phyloP scores from a whole-genome alignment of 495 filamentous ascomycete genomes.

The Glonium stellatum region DNA sequence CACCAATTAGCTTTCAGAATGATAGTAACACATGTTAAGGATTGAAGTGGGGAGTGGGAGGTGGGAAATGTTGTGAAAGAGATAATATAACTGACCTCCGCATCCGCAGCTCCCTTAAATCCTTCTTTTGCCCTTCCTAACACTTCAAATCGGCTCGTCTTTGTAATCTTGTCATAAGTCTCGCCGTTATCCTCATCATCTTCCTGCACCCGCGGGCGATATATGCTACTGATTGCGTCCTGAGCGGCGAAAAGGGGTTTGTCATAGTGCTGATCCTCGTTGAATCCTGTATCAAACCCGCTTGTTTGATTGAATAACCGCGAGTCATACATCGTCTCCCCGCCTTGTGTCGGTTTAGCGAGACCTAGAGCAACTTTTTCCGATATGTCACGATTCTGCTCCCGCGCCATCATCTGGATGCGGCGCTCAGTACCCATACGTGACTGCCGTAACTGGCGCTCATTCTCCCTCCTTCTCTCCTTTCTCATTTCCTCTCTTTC shows the following conservation, averaged over 20 bases:
- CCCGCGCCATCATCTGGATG: constrained; percentile 84
- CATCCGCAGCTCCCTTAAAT: constrained; percentile 81
- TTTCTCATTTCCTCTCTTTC: constrained; percentile 68
- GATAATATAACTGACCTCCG: constrained; percentile 55
- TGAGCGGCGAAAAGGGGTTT: constrained; percentile 95
- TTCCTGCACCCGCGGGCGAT: constrained; percentile 68
- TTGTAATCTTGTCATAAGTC: constrained; percentile 82
- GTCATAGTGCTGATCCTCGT: constrained; percentile 96
- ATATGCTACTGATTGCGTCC: constrained; percentile 92
- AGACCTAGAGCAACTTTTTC: constrained; percentile 95
- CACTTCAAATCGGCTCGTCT: constrained; percentile 75
- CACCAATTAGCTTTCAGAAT: constrained; percentile 14
- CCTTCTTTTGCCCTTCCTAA: constrained; percentile 77
- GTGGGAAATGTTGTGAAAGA: constrained; percentile 2
- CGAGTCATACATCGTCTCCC: constrained; percentile 93
- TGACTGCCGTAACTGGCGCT: constrained; percentile 85
- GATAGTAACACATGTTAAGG: background rate
- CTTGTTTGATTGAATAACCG: constrained; percentile 89
- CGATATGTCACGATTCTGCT: constrained; percentile 94
- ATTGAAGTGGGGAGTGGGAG: too few species aligned
- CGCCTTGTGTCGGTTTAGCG: constrained; percentile 85
- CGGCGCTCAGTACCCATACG: constrained; percentile 91
- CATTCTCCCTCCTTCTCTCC: constrained; percentile 72
- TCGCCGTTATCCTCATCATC: constrained; percentile 69
- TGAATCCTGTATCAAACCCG: constrained; percentile 85